Base-by-base conservation (phyloP, 352 stramenopile species). In the Globisporangium acanthophoron region DNA sequence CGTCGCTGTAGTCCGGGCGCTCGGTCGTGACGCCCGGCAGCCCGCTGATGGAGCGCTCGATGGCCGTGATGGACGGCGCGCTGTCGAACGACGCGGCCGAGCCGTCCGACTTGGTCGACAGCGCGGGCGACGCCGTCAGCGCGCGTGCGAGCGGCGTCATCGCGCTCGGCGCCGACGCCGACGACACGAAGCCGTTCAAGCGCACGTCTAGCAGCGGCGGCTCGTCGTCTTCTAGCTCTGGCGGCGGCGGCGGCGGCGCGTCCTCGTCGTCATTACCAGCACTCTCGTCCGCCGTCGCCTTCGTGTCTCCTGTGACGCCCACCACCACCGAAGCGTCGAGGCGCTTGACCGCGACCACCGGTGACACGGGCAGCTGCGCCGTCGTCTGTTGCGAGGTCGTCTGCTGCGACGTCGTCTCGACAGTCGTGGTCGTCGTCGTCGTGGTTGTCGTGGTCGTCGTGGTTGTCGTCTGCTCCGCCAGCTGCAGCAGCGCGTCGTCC, bases 71-170 rank as follows among this genome's bases (percentile, higher is more conserved):
- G n/a, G 62, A 77, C 44, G 70, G 73, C 40, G 73, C 54, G 54
- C 67, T 78, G 55, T 72, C 67, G 33, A 69, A 77, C 13, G 76
- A 88, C 11, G 70, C 61, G 3, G 64, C 59, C 21, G 80, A 88
- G 33, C 59, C 53, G 40, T 69, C 60, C 40, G 66, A 70, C 54
- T 66, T 56, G 13, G 67, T 71, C 41, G 75, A 66, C 29, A 43
- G 54, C 29, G 58, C 57, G 7, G 69, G 67, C 40, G 76, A 76
- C 41, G 52, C 61, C 27, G 55, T 48, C 46, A 72, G 56, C 45
- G 70, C 65, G 20, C 35, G 58, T 20, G 71, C 69, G 4, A 82
- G 54, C 18, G 70, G 73, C 31, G 75, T 76, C 44, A 70, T 35
- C n/a, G 63, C 58, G 44, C 44, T 66, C 12, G 73, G 71, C 13